Percentiles rank a stretch among this genome's conserved stretches.
Conservation (phyloP, 805 yeast genomes). For the Metschnikowia anglica region DNA sequence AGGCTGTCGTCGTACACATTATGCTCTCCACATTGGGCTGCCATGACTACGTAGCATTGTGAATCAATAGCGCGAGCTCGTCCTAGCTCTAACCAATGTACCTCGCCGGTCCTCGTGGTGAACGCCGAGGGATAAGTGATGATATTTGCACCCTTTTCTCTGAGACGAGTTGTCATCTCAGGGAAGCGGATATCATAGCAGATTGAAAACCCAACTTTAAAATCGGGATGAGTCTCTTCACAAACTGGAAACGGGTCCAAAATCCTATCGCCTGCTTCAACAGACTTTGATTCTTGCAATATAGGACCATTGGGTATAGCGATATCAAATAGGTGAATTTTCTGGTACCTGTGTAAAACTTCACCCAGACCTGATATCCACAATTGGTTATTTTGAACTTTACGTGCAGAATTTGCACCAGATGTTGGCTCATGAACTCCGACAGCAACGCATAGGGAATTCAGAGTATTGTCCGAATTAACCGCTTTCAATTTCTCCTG, state of each 20-base stretch:
- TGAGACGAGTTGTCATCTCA: constrained; percentile 60
- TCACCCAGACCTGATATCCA: constrained; percentile 70
- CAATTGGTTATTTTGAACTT: constrained; percentile 66
- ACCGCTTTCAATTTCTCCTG: constrained; percentile 40
- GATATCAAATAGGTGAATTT: constrained; percentile 87
- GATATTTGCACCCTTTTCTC: constrained; percentile 72
- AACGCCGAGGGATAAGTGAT: constrained; percentile 89
- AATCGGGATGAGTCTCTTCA: constrained; percentile 3
- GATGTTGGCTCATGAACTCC: constrained; percentile 84
- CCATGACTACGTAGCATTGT: constrained; percentile 83
- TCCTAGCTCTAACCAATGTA: constrained; percentile 85
- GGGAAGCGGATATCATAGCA: constrained; percentile 91
- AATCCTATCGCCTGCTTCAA: constrained; percentile 69
- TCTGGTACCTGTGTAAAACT: constrained; percentile 70
- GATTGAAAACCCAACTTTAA: constrained; percentile 64
- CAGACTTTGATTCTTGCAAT: constrained; percentile 71
- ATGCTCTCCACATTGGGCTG: constrained; percentile 84
- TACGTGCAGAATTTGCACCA: constrained; percentile 15
- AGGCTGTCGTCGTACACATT: constrained; percentile 45
- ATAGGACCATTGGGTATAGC: constrained; percentile 80
- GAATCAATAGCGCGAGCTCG: constrained; percentile 85
- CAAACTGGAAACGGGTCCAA: constrained; percentile 25
- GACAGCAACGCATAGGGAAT: constrained; percentile 61
- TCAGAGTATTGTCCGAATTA: neutral
- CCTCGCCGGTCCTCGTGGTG: constrained; percentile 85